Percentiles rank a stretch among this genome's conserved stretches.
phyloP scores from a whole-genome alignment of 306 rosid species.

The Glycine soja region DNA sequence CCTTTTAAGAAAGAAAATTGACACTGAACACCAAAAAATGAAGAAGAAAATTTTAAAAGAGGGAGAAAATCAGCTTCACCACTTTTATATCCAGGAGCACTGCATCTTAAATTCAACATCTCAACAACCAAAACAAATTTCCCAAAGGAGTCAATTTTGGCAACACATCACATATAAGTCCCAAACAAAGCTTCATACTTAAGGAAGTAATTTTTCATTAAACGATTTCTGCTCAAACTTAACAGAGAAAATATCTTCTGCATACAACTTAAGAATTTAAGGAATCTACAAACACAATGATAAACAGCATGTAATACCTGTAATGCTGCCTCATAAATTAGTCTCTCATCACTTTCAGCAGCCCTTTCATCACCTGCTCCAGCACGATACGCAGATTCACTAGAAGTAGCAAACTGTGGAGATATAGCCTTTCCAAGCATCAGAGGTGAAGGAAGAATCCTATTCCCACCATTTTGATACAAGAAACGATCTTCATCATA shows the following conservation, averaged over 20 bases:
- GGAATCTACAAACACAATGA: neutral
- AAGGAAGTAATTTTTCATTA: slow-evolving; percentile 9
- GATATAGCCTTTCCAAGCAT: slow-evolving; percentile 60
- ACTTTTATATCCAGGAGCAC: slow-evolving; percentile 2
- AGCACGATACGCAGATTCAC: slow-evolving; percentile 66
- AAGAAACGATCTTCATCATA: slow-evolving; percentile 58
- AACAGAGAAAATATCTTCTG: slow-evolving; percentile 29
- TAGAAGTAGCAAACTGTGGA: slow-evolving; percentile 62
- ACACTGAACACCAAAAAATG: slow-evolving; percentile 1
- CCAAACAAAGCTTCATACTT: slow-evolving; percentile 8
- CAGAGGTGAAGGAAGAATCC: slow-evolving; percentile 71
- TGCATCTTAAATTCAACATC: slow-evolving; percentile 34
- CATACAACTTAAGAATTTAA: slow-evolving; percentile 36
- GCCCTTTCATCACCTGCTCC: slow-evolving; percentile 74
- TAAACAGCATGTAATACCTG: slow-evolving; percentile 60
- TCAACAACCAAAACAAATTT: slow-evolving; percentile 28
- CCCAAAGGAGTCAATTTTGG: slow-evolving; percentile 40
- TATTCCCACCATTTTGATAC: slow-evolving; percentile 63
- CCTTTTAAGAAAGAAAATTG: slow-evolving; percentile 33
- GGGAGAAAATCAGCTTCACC: neutral
- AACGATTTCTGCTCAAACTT: slow-evolving; percentile 8
- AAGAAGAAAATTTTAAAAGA: neutral
- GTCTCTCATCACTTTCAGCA: slow-evolving; percentile 77
- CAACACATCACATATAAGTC: slow-evolving; percentile 19
- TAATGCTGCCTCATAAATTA: slow-evolving; percentile 88